Evolutionary conservation across 108 stramenopile genomes (phyloP).

Genomic region (Conticribra weissflogii): DNA sequence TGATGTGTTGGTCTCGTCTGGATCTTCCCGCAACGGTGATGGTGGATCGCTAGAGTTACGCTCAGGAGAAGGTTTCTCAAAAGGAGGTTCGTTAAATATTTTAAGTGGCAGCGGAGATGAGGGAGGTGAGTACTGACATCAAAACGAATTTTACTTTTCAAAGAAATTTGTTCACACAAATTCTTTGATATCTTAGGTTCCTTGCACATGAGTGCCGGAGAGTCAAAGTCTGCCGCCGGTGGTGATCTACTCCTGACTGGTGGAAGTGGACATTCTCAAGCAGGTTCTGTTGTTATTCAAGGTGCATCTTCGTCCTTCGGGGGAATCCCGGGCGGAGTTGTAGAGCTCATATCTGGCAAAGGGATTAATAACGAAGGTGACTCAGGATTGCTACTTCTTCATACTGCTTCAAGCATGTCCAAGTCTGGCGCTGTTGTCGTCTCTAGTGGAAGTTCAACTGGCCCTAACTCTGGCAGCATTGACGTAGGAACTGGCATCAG

Average conservation of each 20-base stretch:
- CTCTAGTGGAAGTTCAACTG: slow-evolving; percentile 6
- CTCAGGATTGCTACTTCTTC: slow-evolving; percentile 12
- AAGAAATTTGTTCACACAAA: slow-evolving; percentile 10
- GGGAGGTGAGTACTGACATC: slow-evolving; percentile 32
- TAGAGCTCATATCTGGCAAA: slow-evolving; percentile 17
- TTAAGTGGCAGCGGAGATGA: slow-evolving; percentile 19
- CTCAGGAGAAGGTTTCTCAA: slow-evolving; percentile 16
- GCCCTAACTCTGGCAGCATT: neutral
- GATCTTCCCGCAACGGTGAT: slow-evolving; percentile 28
- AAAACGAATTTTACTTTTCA: slow-evolving; percentile 4
- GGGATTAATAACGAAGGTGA: neutral
- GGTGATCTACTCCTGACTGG: slow-evolving; percentile 5
- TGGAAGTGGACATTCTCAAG: neutral
- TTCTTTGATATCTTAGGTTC: slow-evolving; percentile 37
- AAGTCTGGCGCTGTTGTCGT: slow-evolving; percentile 10
- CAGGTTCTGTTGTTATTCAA: neutral
- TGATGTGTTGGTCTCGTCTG: slow-evolving; percentile 24
- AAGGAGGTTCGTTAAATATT: slow-evolving; percentile 30
- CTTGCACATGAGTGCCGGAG: slow-evolving; percentile 9
- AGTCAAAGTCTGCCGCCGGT: neutral
- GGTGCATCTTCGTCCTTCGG: slow-evolving; percentile 7
- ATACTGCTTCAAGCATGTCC: too few relatives aligned
- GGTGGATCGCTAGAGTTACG: slow-evolving; percentile 28
- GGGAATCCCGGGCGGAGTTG: slow-evolving; percentile 22
- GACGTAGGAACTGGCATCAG: neutral